These are phyloP conservation scores for Aspergillus fumigatiaffinis DNA, from an alignment of 2,329 filamentous ascomycete genomes.

Conservation along the genomic window DNA sequence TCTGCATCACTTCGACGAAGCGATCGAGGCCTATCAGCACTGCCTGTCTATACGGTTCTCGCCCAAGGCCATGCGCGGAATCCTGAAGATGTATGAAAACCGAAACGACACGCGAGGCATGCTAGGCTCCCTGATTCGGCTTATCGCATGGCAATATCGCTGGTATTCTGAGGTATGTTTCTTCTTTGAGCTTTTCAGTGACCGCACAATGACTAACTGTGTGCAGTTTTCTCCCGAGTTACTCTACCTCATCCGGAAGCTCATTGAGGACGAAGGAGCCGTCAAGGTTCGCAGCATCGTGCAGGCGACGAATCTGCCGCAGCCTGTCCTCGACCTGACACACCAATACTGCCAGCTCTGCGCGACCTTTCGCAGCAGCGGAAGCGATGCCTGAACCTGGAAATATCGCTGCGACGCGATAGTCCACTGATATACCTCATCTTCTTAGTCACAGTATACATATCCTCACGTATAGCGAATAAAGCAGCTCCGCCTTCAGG, in stretches of 20 bases:
- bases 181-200: neutral
- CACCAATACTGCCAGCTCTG: conserved; percentile 95
- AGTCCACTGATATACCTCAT: neutral
- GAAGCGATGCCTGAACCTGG: conserved; percentile 68
- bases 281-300: conserved; percentile 97
- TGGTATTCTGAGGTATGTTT: conserved; percentile 87
- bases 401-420: neutral
- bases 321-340: conserved; percentile 88
- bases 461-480: neutral
- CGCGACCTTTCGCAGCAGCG: conserved; percentile 90
- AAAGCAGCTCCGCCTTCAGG: neutral
- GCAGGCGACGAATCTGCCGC: conserved; percentile 88
- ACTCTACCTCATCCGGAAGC: conserved; percentile 77
- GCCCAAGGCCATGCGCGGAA: conserved; percentile 83
- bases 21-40: conserved; percentile 85
- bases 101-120: conserved; percentile 75
- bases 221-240: conserved; percentile 81
- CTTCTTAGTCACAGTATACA: neutral
- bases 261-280: conserved; percentile 96
- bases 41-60: conserved; percentile 87
- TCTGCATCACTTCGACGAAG: conserved; percentile 86
- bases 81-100: conserved; percentile 74
- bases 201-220: conserved; percentile 11
- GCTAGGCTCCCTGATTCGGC: conserved; percentile 77
- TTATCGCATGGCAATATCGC: conserved; percentile 97